Evolutionary conservation across 768 basidiomycete species (phyloP), one percentile per base, ranked within the genome.

Genomic region (Dioszegia aurantiaca): DNA sequence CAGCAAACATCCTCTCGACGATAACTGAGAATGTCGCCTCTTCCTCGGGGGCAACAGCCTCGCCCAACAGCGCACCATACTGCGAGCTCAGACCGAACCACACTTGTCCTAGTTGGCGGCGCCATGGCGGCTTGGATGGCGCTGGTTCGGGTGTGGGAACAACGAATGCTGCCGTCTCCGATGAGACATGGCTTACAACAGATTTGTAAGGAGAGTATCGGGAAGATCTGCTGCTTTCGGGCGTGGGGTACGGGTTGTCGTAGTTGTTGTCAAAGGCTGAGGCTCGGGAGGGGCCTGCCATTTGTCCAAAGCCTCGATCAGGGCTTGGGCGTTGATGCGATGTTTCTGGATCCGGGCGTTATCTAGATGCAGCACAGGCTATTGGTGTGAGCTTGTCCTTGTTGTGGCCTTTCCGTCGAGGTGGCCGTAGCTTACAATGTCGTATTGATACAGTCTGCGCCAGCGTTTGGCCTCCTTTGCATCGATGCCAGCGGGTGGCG

Each of bases 331-430:
- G 53, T 76, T 62, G 5, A 76, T 67, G 6, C 73, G 58, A 59
- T 76, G 75, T 64, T 74, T 74, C 56, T 71, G 69, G 12, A 76
- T 57, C 21, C 66, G 60, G 31, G 64, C 46, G 3, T 63, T 70
- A 26, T 65, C 69, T 2, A 74, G 54, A 46, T 76, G 75, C 12
- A 76, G 62, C 12, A 76, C 68, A n/a, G 75, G 75, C 75, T 76
- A 51, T 19, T 17, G 24, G 21, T 44, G 3, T 37, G 40, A 39
- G 24, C 40, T 41, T 14, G n/a, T 26, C 8, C 2, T 26, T 11
- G 21, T 4, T 27, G 19, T 8, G 1, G 19, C 43, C 14, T 57
- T 47, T n/a, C 26, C 4, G 26, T 10, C 3, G 36, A 14, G 44
- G n/a, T 31, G 46, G n/a, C n/a, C 36, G 39, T 17, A 19, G 8